A percentile compares a stretch with the other conserved stretches of the same genome.
Conservation (phyloP, 164 flowering plant genomes). For the Cinnamomum micranthum region DNA sequence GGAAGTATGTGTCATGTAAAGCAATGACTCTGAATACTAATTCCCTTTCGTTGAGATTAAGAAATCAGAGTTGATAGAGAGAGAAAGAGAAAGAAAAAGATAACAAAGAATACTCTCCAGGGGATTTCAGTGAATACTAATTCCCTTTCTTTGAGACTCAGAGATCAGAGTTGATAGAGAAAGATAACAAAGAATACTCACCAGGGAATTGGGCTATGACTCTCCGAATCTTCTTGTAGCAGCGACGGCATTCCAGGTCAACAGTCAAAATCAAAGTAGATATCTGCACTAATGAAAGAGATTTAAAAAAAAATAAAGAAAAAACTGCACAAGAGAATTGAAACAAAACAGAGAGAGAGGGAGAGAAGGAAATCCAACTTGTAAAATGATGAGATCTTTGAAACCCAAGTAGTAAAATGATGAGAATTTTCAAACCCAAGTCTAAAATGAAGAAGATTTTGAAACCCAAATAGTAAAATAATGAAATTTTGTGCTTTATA, state of each 20-base stretch:
- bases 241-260: not conserved
- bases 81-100: not conserved
- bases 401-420: not conserved
- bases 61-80: not conserved
- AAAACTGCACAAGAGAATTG: too few relatives aligned
- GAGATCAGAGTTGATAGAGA: not conserved
- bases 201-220: not conserved
- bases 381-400: not conserved
- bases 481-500: not conserved
- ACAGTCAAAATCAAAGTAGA: not conserved
- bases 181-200: not conserved
- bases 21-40: too few relatives aligned
- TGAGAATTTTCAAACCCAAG: too few relatives aligned
- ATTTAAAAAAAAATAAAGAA: too few relatives aligned
- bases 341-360: not conserved
- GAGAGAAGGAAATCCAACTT: not conserved
- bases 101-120: not conserved
- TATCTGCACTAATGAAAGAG: not conserved
- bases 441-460: too few relatives aligned
- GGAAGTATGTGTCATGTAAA: too few relatives aligned
- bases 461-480: too few relatives aligned
- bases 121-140: not conserved
- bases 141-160: not conserved
- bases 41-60: not conserved
- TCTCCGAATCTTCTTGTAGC: not conserved